phyloP scores from a whole-genome alignment of 2,329 filamentous ascomycete species.

The Fusarium sp. region DNA sequence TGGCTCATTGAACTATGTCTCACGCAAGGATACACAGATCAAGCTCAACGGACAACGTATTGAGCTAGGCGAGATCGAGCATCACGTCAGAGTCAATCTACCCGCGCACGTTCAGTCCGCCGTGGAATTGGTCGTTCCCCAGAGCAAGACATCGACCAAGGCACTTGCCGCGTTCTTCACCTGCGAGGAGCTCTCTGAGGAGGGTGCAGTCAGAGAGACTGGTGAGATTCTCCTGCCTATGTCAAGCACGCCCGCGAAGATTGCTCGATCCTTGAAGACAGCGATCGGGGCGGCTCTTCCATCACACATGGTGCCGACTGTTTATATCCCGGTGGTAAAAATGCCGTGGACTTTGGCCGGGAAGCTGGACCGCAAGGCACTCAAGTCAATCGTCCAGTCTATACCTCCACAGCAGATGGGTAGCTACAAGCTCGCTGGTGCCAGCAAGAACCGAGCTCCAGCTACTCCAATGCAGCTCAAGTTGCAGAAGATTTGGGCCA shows the following conservation, averaged over 20 bases:
- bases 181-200: background rate
- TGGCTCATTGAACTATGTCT: conserved; percentile 58
- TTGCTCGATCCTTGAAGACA: conserved; percentile 28
- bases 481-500: conserved; percentile 44
- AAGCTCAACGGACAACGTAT: conserved; percentile 70
- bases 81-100: conserved; percentile 57
- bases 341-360: conserved; percentile 59
- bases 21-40: conserved; percentile 69
- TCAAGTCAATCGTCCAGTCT: conserved; percentile 38
- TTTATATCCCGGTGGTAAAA: conserved; percentile 55
- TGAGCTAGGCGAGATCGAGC: conserved; percentile 62
- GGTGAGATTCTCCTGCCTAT: conserved; percentile 18
- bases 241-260: conserved; percentile 5
- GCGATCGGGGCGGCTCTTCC: conserved; percentile 20
- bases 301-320: conserved; percentile 58
- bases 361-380: conserved; percentile 59
- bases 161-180: conserved; percentile 41
- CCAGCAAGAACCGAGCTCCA: conserved; percentile 49
- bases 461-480: conserved; percentile 53
- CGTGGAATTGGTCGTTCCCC: conserved; percentile 61
- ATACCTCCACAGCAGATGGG: conserved; percentile 18
- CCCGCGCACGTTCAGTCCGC: conserved; percentile 56
- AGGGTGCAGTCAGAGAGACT: background rate
- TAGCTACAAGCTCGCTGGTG: conserved; percentile 30
- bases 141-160: conserved; percentile 37